phyloP scores from a whole-genome alignment of 208 protist genomes.

The Leptomonas pyrrhocoris region DNA sequence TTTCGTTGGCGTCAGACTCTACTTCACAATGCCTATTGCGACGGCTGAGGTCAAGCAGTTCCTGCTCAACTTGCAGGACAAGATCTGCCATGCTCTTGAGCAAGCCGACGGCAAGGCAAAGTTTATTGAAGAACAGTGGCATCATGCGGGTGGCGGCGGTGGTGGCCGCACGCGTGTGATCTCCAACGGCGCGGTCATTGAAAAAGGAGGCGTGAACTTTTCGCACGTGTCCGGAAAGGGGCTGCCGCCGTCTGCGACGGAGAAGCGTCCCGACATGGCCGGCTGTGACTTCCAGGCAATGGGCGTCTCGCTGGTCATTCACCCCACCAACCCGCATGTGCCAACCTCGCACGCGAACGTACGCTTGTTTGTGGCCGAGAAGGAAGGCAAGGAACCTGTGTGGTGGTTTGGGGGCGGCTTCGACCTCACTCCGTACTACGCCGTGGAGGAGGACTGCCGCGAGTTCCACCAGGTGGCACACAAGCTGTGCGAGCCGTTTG shows the following conservation, averaged over 20 bases:
- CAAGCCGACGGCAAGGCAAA: slow-evolving; percentile 43
- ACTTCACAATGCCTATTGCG: slow-evolving; percentile 16
- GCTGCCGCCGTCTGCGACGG: slow-evolving; percentile 47
- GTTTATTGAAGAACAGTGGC: slow-evolving; percentile 70
- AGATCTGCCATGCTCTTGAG: slow-evolving; percentile 59
- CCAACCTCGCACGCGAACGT: slow-evolving; percentile 91
- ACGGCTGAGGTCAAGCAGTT: slow-evolving; percentile 41
- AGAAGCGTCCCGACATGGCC: slow-evolving; percentile 43
- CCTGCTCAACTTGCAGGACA: slow-evolving; percentile 45
- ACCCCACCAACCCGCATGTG: slow-evolving; percentile 76
- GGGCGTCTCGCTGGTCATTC: slow-evolving; percentile 84
- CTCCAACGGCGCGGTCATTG: slow-evolving; percentile 50
- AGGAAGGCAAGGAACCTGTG: slow-evolving; percentile 35
- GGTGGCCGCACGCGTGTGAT: slow-evolving; percentile 66
- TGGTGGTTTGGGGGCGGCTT: slow-evolving; percentile 94
- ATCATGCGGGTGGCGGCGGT: slow-evolving; percentile 54
- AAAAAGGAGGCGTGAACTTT: slow-evolving; percentile 87
- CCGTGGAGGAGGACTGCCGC: slow-evolving; percentile 60
- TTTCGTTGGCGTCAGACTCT: not conserved
- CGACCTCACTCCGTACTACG: slow-evolving; percentile 89
- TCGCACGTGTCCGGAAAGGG: slow-evolving; percentile 58
- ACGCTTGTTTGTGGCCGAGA: slow-evolving; percentile 78
- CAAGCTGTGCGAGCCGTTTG: slow-evolving; percentile 52
- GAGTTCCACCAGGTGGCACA: slow-evolving; percentile 66
- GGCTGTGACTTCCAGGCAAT: slow-evolving; percentile 67